These are phyloP conservation scores for Pterocarpus macrocarpus DNA, from an alignment of 306 rosid species.

Conservation along the genomic window DNA sequence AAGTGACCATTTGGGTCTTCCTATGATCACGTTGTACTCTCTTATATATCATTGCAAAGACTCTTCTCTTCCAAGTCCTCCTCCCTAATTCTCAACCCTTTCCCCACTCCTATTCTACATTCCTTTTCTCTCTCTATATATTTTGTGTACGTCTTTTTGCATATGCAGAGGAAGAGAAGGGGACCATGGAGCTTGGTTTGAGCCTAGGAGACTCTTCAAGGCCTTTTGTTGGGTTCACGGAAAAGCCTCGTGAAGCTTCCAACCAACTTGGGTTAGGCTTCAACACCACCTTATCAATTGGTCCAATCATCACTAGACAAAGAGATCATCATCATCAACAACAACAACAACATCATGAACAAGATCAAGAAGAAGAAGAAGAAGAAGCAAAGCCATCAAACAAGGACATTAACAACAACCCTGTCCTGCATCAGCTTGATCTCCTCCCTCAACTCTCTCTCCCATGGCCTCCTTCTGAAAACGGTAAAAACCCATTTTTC, in stretches of 20 bases:
- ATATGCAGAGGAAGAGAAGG: constrained; percentile 35
- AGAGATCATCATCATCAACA: constrained; percentile 15
- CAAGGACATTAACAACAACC: background rate
- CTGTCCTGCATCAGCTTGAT: constrained; percentile 67
- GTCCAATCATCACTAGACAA: constrained; percentile 40
- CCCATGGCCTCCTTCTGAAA: constrained; percentile 80
- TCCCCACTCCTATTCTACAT: constrained; percentile 2
- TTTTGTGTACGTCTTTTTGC: background rate
- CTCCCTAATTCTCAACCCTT: constrained; percentile 46
- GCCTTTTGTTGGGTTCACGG: constrained; percentile 60
- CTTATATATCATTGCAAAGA: constrained; percentile 50
- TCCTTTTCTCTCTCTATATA: background rate
- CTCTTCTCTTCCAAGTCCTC: constrained; percentile 56
- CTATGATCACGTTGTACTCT: constrained; percentile 46
- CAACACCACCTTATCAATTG: constrained; percentile 73
- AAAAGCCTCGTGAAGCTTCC: constrained; percentile 42
- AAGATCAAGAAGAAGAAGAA: background rate
- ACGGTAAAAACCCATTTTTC: constrained; percentile 28
- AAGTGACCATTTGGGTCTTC: constrained; percentile 45
- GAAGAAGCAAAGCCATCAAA: constrained; percentile 37
- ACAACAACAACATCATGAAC: constrained; percentile 12
- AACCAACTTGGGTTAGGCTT: constrained; percentile 60
- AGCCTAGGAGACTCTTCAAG: constrained; percentile 81
- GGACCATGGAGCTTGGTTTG: constrained; percentile 84
- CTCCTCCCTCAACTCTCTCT: constrained; percentile 72